Evolutionary conservation across 2,329 filamentous ascomycete species (phyloP), one percentile per base, ranked within the genome.

Genomic region (Pseudocercospora macadamiae): DNA sequence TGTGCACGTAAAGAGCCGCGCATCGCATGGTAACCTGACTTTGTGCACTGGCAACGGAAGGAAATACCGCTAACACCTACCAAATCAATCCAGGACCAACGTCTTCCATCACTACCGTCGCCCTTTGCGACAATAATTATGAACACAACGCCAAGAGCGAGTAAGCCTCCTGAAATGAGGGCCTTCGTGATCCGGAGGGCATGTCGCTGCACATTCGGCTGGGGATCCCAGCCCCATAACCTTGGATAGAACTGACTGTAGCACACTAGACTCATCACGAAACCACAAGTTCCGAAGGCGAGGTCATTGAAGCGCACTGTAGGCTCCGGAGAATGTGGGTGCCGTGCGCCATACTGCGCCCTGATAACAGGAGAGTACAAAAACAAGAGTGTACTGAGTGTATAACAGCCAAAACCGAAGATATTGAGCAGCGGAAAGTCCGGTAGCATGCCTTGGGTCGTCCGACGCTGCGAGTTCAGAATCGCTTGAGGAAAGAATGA

Each of bases 401-500:
- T 67, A 76, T 97, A 97, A 64, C 86, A 84, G 26, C 83, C 73
- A 76, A 93, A 95, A 56, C 90, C 89, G 79, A 83, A 73, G 36
- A 82, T 71, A 75, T 95, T 95, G 67, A 91, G 81, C 16, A 89
- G 82, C 16, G 91, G 91, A 70, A 96, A 97, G 74, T 97, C 93
- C 64, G 96, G 88, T 0, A 91, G 90, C 3, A 93, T 87, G 37
- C 95, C 95, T 18, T 85, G 83, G 3, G 93, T 97, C 7, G 90
- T 89, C 57, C 85, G 85, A 54, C 91, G 88, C 26, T 80, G 80
- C 73, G 82, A 88, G 80, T 97, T 97, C 63, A 91, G 83, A 61
- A 96, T 77, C 5, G 89, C 86, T 73, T 97, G 95, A 1, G 93
- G 93, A 74, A 97, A 97, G 78, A 97, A 97, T 14, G 91, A 96